Evolutionary conservation across 192 early-diverging fungal species (phyloP).

Genomic region (Mortierella hygrophila): DNA sequence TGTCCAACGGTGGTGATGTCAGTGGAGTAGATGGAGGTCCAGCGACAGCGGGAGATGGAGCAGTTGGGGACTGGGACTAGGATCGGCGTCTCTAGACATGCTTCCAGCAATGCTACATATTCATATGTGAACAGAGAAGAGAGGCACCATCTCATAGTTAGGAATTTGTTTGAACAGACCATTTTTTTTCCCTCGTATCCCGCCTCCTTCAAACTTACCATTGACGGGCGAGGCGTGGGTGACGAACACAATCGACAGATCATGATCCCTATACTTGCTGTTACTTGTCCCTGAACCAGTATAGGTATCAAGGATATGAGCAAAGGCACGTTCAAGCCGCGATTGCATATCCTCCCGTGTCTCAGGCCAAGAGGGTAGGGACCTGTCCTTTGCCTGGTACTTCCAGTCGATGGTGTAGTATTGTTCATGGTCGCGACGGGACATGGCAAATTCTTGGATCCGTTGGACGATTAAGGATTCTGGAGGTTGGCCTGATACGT

Average conservation of each 20-base stretch:
- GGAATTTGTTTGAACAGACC: not conserved
- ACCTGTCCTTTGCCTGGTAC: conserved; percentile 23
- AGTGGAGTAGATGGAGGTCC: conserved; percentile 11
- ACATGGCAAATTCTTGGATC: conserved; percentile 49
- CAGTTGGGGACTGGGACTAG: conserved; percentile 48
- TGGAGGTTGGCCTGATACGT: conserved; percentile 34
- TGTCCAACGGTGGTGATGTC: not conserved
- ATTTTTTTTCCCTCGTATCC: not conserved
- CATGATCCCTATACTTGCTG: conserved; percentile 6
- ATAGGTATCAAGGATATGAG: conserved; percentile 24
- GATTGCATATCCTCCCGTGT: conserved; percentile 40
- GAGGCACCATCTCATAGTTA: not conserved
- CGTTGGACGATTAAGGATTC: conserved; percentile 50
- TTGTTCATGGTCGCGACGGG: conserved; percentile 36
- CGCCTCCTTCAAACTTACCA: conserved; percentile 5
- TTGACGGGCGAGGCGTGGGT: conserved; percentile 55
- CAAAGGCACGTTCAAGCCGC: conserved; percentile 12
- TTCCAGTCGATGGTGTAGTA: conserved; percentile 53
- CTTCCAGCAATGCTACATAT: conserved; percentile 35
- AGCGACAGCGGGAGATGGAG: conserved; percentile 50
- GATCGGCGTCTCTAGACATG: conserved; percentile 37
- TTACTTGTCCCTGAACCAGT: not conserved
- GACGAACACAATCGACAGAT: conserved; percentile 46
- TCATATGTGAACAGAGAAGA: not conserved
- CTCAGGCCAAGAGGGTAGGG: conserved; percentile 42